Conservation (phyloP, 2,329 filamentous ascomycete genomes). For the Ophiostoma sp. region DNA sequence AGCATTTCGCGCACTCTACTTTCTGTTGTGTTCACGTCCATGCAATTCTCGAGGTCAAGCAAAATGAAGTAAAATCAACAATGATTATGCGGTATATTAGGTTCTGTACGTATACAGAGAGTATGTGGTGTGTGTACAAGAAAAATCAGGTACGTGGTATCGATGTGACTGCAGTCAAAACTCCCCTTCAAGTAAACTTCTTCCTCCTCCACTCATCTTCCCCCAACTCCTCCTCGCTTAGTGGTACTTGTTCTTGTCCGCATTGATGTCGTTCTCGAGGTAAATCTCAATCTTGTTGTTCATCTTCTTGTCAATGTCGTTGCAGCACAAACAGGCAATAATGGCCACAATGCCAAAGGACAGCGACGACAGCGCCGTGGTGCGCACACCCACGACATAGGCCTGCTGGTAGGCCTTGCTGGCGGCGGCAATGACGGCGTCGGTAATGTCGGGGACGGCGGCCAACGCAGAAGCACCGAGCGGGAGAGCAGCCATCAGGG, state of each 20-base stretch:
- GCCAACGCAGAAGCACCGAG: conserved; percentile 32
- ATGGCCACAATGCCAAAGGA: conserved; percentile 37
- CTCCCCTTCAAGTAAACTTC: neutral
- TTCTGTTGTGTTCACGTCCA: neutral
- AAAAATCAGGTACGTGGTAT: neutral
- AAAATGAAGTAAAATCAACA: neutral
- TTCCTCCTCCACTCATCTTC: neutral
- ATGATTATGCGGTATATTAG: neutral
- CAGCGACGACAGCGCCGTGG: conserved; percentile 36
- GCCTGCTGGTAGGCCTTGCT: conserved; percentile 37
- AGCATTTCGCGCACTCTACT: neutral
- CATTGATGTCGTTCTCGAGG: conserved; percentile 39
- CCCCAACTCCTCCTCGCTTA: neutral
- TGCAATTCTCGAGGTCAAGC: neutral
- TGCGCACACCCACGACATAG: conserved; percentile 36
- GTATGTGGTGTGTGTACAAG: neutral
- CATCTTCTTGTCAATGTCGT: conserved; percentile 41
- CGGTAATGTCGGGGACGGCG: conserved; percentile 35
- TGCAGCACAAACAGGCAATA: conserved; percentile 38
- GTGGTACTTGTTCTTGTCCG: conserved; percentile 35
- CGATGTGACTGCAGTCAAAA: neutral
- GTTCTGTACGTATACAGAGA: conserved; percentile 1
- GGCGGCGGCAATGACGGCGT: conserved; percentile 35
- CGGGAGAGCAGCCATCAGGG: conserved; percentile 37
- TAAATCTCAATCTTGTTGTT: conserved; percentile 42